phyloP scores from a whole-genome alignment of 2,329 filamentous ascomycete species.

The Blastomyces gilchristii region DNA sequence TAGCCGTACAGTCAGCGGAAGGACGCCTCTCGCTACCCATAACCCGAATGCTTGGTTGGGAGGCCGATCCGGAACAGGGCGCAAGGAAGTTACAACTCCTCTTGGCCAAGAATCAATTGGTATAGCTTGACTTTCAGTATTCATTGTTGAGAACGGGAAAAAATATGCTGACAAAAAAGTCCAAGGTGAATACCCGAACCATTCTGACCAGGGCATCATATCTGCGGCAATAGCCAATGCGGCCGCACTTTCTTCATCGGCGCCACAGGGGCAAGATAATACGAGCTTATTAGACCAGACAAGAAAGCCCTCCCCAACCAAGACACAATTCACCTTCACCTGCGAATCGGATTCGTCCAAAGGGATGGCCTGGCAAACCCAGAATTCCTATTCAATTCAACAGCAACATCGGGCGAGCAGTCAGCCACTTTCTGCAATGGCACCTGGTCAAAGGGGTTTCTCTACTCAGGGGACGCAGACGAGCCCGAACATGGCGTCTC shows the following conservation, averaged over 20 bases:
- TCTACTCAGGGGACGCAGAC: slow-evolving; percentile 48
- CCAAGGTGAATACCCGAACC: slow-evolving; percentile 28
- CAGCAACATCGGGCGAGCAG: slow-evolving; percentile 27
- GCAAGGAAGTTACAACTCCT: slow-evolving; percentile 38
- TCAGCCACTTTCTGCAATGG: slow-evolving; percentile 25
- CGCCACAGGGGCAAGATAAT: slow-evolving; percentile 60
- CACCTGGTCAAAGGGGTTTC: slow-evolving; percentile 32
- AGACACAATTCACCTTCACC: slow-evolving; percentile 91
- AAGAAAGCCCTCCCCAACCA: slow-evolving; percentile 54
- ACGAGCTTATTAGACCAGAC: slow-evolving; percentile 64
- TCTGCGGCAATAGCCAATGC: slow-evolving; percentile 86
- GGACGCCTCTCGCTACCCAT: slow-evolving; percentile 53
- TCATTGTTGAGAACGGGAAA: slow-evolving; percentile 9
- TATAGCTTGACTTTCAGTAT: slow-evolving; percentile 11
- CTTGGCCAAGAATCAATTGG: slow-evolving; percentile 27
- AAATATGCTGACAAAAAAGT: slow-evolving; percentile 9
- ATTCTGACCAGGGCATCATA: slow-evolving; percentile 66
- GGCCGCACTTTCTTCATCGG: slow-evolving; percentile 53
- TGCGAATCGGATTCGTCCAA: slow-evolving; percentile 83
- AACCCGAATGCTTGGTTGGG: slow-evolving; percentile 46
- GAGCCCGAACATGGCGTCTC: slow-evolving; percentile 39
- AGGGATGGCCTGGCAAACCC: slow-evolving; percentile 63
- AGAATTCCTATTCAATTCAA: slow-evolving; percentile 35
- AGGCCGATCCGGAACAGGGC: slow-evolving; percentile 33
- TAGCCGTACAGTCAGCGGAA: slow-evolving; percentile 42